These are phyloP conservation scores for Chrysoporthe puriensis DNA, from an alignment of 2,329 filamentous ascomycete species.

Conservation along the genomic window DNA sequence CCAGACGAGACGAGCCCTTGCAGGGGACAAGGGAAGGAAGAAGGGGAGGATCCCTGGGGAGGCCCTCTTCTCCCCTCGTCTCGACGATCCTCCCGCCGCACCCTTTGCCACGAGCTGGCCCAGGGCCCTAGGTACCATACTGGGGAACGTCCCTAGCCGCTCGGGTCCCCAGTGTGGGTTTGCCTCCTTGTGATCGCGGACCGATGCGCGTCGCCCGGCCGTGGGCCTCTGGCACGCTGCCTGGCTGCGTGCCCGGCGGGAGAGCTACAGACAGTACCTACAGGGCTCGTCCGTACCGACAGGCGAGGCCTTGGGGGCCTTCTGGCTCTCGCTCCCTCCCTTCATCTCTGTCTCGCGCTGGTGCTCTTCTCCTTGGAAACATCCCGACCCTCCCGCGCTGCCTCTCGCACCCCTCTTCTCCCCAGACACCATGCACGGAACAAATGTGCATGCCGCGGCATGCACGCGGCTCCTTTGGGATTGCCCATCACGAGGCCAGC, in stretches of 20 bases:
- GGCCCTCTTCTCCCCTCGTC: not conserved
- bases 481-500: slow-evolving; percentile 6
- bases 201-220: slow-evolving; percentile 10
- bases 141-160: not conserved
- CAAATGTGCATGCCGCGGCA: not conserved
- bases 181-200: slow-evolving; percentile 15
- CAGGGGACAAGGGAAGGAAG: slow-evolving; percentile 1
- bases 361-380: not conserved
- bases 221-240: not conserved
- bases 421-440: not conserved
- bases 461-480: slow-evolving; percentile 3
- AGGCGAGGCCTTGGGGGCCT: not conserved
- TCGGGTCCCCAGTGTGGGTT: slow-evolving; percentile 1
- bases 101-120: not conserved
- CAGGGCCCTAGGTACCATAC: not conserved
- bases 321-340: not conserved
- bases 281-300: slow-evolving; percentile 4
- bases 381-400: not conserved
- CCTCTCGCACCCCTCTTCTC: too few relatives aligned
- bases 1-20: not conserved
- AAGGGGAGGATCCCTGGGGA: not conserved
- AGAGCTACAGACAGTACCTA: not conserved
- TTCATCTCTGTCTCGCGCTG: not conserved
- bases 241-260: not conserved
- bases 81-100: slow-evolving; percentile 8